Evolutionary conservation across 2,329 filamentous ascomycete species (phyloP).

Genomic region (Aureobasidium sp.): DNA sequence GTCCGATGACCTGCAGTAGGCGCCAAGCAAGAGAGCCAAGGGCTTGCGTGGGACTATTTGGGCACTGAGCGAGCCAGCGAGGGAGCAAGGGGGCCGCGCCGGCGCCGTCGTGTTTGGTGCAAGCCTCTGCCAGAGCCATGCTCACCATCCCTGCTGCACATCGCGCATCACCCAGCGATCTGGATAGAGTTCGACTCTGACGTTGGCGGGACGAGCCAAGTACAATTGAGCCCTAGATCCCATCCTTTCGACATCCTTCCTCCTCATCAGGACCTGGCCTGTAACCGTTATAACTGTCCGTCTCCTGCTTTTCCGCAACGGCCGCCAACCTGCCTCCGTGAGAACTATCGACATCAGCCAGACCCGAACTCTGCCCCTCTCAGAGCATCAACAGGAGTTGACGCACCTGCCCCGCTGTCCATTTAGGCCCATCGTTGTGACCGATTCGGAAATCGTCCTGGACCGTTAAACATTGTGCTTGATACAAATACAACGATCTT

Average conservation of each 20-base stretch:
- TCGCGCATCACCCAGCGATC: constrained; percentile 30
- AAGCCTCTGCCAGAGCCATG: constrained; percentile 8
- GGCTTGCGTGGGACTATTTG: neutral
- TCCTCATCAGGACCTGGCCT: constrained; percentile 11
- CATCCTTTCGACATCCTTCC: constrained; percentile 6
- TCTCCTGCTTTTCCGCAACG: constrained; percentile 15
- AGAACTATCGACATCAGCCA: constrained; percentile 12
- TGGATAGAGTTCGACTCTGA: constrained; percentile 23
- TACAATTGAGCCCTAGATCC: constrained; percentile 9
- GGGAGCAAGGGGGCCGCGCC: constrained; percentile 8
- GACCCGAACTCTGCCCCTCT: constrained; percentile 10
- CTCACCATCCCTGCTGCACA: constrained; percentile 15
- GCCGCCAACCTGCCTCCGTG: constrained; percentile 9
- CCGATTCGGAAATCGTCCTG: constrained; percentile 13
- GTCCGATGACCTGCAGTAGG: constrained; percentile 14
- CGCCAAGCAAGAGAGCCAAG: constrained; percentile 1
- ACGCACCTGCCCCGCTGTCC: constrained; percentile 13
- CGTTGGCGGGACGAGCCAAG: constrained; percentile 13
- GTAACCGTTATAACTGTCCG: constrained; percentile 11
- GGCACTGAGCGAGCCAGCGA: neutral
- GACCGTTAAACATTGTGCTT: constrained; percentile 3
- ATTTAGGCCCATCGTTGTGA: constrained; percentile 14
- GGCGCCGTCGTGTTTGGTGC: constrained; percentile 9
- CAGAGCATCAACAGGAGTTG: constrained; percentile 5
- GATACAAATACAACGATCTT: constrained; percentile 15